phyloP scores from a whole-genome alignment of 2,329 filamentous ascomycete genomes.

The Diaporthe velutina region DNA sequence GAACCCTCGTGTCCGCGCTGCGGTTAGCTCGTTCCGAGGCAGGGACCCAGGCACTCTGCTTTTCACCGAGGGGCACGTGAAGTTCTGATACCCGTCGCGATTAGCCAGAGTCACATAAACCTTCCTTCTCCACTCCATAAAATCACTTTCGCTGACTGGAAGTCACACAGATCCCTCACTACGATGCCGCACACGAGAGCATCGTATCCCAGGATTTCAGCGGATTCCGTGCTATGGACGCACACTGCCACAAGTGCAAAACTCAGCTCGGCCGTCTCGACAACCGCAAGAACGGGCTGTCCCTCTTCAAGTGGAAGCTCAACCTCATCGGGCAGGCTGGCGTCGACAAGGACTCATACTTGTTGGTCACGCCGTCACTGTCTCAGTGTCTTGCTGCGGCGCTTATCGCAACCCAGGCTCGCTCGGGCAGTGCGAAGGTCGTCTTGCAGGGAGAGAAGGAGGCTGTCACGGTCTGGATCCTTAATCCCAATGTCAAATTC shows the following conservation, averaged over 20 bases:
- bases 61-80: slow-evolving; percentile 15
- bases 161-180: neutral
- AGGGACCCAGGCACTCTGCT: slow-evolving; percentile 29
- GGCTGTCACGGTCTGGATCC: slow-evolving; percentile 60
- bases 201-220: slow-evolving; percentile 13
- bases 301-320: slow-evolving; percentile 71
- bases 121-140: neutral
- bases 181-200: slow-evolving; percentile 40
- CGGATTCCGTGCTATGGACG: slow-evolving; percentile 46
- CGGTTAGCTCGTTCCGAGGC: slow-evolving; percentile 54
- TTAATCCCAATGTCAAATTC: slow-evolving; percentile 68
- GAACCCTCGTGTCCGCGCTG: slow-evolving; percentile 54
- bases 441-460: slow-evolving; percentile 59
- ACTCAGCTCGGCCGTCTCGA: slow-evolving; percentile 63
- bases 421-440: slow-evolving; percentile 70
- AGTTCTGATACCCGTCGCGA: slow-evolving; percentile 42
- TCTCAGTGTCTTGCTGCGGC: slow-evolving; percentile 66
- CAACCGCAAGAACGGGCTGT: slow-evolving; percentile 58
- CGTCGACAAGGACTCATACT: slow-evolving; percentile 35
- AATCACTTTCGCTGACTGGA: neutral
- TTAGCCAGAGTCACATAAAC: slow-evolving; percentile 35
- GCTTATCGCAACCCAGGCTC: slow-evolving; percentile 64
- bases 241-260: slow-evolving; percentile 61
- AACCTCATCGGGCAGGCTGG: slow-evolving; percentile 52
- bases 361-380: slow-evolving; percentile 52